Evolutionary conservation across 257 asterid species (phyloP), one percentile per base, ranked within the genome.

Genomic region (Ilex asprella): DNA sequence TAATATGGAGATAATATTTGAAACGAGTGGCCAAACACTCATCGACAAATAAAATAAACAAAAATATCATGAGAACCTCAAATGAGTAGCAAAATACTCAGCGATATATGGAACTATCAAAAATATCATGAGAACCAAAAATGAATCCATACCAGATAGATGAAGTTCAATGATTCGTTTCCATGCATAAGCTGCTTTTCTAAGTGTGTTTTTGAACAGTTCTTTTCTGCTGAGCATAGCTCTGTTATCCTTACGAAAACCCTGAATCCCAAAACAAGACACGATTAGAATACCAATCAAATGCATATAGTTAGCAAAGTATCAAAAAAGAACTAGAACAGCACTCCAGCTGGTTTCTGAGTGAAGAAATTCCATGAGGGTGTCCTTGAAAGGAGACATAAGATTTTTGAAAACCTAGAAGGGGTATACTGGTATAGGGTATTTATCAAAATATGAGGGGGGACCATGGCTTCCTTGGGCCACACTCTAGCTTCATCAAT

Each of bases 181-280:
- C 88, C 86, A 87, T 44, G 96, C 99, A 76, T 88, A 73, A 68
- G 92, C 78, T 39, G 97, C 84, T 83, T 93, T 93, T 78, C 92
- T 84, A 60, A 93, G 84, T 43, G 99, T 93, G 73, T 84, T 85
- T 64, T 89, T 93, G 69, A 93, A 93, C 85, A 93, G 75, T 10
- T 93, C 97, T 70, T 89, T 93, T 61, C 99, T 81, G 2, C 96
- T 79, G 30, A 87, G 88, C 87, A 76, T 82, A 61, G 94, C 64
- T 59, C 97, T 93, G 53, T 82, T 75, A 54, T 89, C 97, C 80
- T 93, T 93, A n/a, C 83, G 69, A 58, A 93, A 93, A 31, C 60
- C 95, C 97, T 93, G 66, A 39, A 62, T 59, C 60, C 64, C 70
- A 60, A 30, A 67, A 64, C 21, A 46, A 68, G 12, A 66, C 43